Evolutionary conservation across 768 basidiomycete genomes (phyloP).

Genomic region (Leccinum rimulosum): DNA sequence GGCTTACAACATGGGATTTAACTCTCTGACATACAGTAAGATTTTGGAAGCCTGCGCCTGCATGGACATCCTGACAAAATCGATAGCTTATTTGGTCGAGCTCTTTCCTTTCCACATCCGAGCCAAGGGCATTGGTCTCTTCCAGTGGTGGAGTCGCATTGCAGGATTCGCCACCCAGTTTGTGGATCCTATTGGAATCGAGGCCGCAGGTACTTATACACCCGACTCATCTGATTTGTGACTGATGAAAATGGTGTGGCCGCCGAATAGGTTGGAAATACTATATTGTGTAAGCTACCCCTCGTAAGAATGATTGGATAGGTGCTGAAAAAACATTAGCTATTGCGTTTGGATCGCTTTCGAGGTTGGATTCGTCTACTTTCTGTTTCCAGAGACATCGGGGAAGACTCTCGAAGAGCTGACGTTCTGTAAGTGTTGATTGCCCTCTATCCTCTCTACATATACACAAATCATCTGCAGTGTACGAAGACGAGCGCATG

Average conservation of each 20-base stretch:
- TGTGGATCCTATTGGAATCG: conserved; percentile 19
- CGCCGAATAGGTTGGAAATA: conserved; percentile 12
- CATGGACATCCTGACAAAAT: background rate
- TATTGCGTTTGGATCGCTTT: conserved; percentile 17
- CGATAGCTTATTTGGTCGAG: conserved; percentile 60
- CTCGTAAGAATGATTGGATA: accelerated
- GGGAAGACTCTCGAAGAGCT: conserved; percentile 20
- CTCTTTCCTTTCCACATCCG: conserved; percentile 64
- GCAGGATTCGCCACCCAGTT: conserved; percentile 13
- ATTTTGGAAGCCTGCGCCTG: background rate
- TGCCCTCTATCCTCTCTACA: background rate
- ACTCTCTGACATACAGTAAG: conserved; percentile 11
- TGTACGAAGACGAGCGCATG: conserved; percentile 2
- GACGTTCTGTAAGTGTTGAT: conserved; percentile 13
- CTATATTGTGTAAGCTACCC: conserved; percentile 12
- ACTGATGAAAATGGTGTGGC: background rate
- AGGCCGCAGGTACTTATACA: conserved; percentile 3
- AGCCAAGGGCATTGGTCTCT: conserved; percentile 58
- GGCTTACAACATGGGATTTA: conserved; percentile 15
- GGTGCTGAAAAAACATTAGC: conserved; percentile 2
- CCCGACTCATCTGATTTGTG: background rate
- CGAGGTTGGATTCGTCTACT: conserved; percentile 15
- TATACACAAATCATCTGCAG: background rate
- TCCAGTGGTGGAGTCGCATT: conserved; percentile 55
- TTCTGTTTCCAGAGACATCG: conserved; percentile 22